phyloP scores from a whole-genome alignment of 768 basidiomycete species.

The Pleurotus cornucopiae region DNA sequence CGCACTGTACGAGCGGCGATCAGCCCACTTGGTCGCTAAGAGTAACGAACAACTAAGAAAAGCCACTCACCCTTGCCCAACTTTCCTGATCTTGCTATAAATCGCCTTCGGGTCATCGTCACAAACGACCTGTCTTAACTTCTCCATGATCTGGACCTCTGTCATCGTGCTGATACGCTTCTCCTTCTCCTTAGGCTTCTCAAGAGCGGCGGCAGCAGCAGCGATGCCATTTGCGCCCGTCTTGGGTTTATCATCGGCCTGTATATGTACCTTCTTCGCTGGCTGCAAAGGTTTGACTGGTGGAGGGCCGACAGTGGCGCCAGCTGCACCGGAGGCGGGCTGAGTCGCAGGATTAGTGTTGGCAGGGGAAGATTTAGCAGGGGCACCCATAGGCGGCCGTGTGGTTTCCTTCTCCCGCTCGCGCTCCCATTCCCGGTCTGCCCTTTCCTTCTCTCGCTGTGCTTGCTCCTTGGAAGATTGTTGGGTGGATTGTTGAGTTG shows the following conservation, averaged over 20 bases:
- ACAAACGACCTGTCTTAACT: slow-evolving; percentile 83
- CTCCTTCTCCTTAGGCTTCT: slow-evolving; percentile 78
- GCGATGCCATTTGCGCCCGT: slow-evolving; percentile 39
- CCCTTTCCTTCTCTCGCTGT: slow-evolving; percentile 13
- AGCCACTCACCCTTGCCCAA: slow-evolving; percentile 88
- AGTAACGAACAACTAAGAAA: background rate
- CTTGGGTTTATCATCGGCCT: slow-evolving; percentile 42
- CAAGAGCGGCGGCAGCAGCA: slow-evolving; percentile 70
- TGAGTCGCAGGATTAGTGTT: slow-evolving; percentile 38
- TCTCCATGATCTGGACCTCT: slow-evolving; percentile 98
- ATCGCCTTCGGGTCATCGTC: slow-evolving; percentile 82
- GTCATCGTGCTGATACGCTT: slow-evolving; percentile 95
- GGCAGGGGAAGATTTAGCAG: slow-evolving; percentile 44
- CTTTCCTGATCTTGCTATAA: slow-evolving; percentile 98
- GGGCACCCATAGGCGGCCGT: slow-evolving; percentile 32
- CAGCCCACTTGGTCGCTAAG: slow-evolving; percentile 8
- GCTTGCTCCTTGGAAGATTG: slow-evolving; percentile 18
- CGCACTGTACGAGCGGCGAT: slow-evolving; percentile 50
- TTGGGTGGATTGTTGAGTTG: slow-evolving; percentile 23
- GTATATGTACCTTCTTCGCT: slow-evolving; percentile 66
- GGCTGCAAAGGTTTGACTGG: slow-evolving; percentile 76
- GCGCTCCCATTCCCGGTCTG: slow-evolving; percentile 20
- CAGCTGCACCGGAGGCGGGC: slow-evolving; percentile 43
- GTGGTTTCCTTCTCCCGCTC: slow-evolving; percentile 31
- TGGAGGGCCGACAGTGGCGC: slow-evolving; percentile 48